These are phyloP conservation scores for Echites panduratus DNA, from an alignment of 257 asterid genomes.

Conservation along the genomic window DNA sequence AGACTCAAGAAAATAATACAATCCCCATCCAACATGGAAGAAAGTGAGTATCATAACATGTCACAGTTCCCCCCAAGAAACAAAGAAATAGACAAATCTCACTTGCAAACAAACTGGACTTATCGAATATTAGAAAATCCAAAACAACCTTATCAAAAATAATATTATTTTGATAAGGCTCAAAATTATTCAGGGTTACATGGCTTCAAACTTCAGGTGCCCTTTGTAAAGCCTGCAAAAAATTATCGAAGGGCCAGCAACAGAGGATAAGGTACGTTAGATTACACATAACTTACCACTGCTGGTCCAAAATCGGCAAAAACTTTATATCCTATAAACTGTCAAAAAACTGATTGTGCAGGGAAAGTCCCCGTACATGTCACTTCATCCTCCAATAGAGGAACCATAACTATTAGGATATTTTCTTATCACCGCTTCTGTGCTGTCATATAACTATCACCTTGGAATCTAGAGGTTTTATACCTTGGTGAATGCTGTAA, in stretches of 20 bases:
- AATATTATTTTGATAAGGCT: background rate
- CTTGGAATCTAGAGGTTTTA: slow-evolving; percentile 54
- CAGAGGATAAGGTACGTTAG: background rate
- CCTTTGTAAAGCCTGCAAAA: background rate
- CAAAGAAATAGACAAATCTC: too few species aligned
- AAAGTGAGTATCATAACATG: too few species aligned
- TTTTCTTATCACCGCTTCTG: background rate
- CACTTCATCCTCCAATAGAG: background rate
- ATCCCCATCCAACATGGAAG: too few species aligned
- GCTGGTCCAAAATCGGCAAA: background rate
- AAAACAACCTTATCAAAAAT: background rate
- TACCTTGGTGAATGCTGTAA: slow-evolving; percentile 41
- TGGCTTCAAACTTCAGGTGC: background rate
- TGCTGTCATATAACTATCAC: slow-evolving; percentile 23
- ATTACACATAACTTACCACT: background rate
- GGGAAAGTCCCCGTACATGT: background rate
- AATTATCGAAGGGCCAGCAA: background rate
- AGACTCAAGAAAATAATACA: too few species aligned
- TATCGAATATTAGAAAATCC: background rate
- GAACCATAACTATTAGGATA: background rate
- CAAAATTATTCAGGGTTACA: background rate
- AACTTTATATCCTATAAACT: too few species aligned
- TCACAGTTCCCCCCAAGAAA: too few species aligned
- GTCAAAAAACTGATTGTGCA: background rate
- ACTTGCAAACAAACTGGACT: too few species aligned